Evolutionary conservation across 768 basidiomycete genomes (phyloP).

Genomic region (Phylloporus rhodoxanthus): DNA sequence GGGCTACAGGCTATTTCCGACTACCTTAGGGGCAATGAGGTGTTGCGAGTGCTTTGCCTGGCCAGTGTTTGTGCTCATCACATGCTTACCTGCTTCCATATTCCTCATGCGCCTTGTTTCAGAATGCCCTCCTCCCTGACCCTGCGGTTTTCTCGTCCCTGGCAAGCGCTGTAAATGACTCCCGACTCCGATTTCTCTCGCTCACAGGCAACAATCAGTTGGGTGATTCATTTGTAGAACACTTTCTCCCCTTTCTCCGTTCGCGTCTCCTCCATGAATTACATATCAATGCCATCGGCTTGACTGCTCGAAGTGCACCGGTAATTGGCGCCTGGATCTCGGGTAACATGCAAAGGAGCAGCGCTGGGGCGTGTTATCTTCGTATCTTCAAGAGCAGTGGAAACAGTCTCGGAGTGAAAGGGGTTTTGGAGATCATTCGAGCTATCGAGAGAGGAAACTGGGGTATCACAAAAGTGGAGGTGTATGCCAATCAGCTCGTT

Average conservation of each 20-base stretch:
- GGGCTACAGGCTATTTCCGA: constrained; percentile 47
- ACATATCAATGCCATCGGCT: constrained; percentile 43
- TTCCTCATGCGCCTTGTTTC: constrained; percentile 18
- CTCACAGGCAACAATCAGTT: constrained; percentile 45
- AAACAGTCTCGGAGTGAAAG: constrained; percentile 48
- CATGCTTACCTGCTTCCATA: background rate
- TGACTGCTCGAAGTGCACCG: constrained; percentile 41
- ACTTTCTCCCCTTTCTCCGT: constrained; percentile 46
- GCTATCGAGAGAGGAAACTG: constrained; percentile 47
- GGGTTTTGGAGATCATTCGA: constrained; percentile 42
- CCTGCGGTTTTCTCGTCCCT: constrained; percentile 34
- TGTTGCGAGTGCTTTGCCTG: constrained; percentile 43
- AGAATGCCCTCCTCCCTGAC: constrained; percentile 40
- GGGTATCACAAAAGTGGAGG: constrained; percentile 43
- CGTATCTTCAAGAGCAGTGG: constrained; percentile 49
- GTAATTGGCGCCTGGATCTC: constrained; percentile 46
- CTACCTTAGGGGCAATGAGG: constrained; percentile 44
- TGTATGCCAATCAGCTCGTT: constrained; percentile 40
- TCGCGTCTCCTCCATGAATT: constrained; percentile 46
- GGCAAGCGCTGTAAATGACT: constrained; percentile 47
- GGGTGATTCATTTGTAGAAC: constrained; percentile 43
- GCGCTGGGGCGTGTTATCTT: constrained; percentile 35
- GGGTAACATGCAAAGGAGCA: constrained; percentile 22
- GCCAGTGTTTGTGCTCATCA: constrained; percentile 43
- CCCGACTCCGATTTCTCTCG: constrained; percentile 44